These are phyloP conservation scores for Eucalyptus erythrocorys DNA, from an alignment of 345 rosid species.

Conservation along the genomic window DNA sequence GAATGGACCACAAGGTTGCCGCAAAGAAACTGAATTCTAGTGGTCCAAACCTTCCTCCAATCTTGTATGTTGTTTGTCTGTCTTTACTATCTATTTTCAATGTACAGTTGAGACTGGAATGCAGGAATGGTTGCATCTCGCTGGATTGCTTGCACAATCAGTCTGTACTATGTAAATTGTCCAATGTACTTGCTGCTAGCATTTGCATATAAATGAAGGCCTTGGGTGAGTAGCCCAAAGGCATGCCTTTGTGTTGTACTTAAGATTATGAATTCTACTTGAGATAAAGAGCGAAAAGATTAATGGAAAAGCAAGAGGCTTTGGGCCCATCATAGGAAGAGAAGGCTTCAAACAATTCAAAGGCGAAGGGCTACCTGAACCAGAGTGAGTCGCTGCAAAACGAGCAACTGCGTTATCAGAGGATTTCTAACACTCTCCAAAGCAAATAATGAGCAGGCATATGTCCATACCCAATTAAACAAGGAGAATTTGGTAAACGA, in stretches of 20 bases:
- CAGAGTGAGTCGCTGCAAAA: conserved; percentile 40
- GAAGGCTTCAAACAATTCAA: background rate
- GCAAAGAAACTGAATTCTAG: too few species aligned
- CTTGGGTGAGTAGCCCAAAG: conserved; percentile 10
- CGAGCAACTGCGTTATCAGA: conserved; percentile 66
- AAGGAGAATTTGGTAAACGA: background rate
- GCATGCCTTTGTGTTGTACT: background rate
- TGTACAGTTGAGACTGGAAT: too few species aligned
- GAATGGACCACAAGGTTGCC: too few species aligned
- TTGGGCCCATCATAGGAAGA: background rate
- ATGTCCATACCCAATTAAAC: conserved; percentile 59
- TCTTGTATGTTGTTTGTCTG: too few species aligned
- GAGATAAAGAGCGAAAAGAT: background rate
- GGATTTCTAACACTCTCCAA: background rate
- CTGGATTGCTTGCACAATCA: background rate
- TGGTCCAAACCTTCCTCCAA: background rate
- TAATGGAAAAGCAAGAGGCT: background rate
- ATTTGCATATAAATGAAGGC: background rate
- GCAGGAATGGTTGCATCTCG: background rate
- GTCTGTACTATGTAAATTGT: background rate
- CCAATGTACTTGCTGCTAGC: background rate
- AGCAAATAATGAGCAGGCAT: background rate
- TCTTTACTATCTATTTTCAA: too few species aligned
- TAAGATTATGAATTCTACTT: background rate
- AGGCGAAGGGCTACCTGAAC: conserved; percentile 30